phyloP scores from a whole-genome alignment of 2,329 filamentous ascomycete genomes.

The Zymoseptoria ardabiliae region DNA sequence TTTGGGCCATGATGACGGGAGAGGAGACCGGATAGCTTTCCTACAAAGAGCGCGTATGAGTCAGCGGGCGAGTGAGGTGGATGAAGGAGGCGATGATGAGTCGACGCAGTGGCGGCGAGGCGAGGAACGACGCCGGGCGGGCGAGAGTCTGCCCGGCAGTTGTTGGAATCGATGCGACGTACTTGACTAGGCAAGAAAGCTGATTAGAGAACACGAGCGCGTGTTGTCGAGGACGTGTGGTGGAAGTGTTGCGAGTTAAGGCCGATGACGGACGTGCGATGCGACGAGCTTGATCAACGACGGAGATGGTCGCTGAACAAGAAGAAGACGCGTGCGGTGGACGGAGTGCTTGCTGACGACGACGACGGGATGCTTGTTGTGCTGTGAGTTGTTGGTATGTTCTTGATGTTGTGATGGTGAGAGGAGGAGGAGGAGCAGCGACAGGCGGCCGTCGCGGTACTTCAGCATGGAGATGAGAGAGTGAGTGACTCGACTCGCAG shows the following conservation, averaged over 20 bases:
- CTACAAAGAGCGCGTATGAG: conserved; percentile 22
- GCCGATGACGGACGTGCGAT: neutral
- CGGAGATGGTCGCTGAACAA: neutral
- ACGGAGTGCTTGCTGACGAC: neutral
- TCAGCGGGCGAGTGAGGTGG: conserved; percentile 15
- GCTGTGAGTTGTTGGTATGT: neutral
- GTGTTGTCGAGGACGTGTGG: neutral
- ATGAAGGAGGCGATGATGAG: conserved; percentile 2
- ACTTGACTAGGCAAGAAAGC: conserved; percentile 31
- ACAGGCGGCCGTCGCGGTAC: neutral
- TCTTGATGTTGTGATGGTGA: neutral
- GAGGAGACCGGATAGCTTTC: conserved; percentile 27
- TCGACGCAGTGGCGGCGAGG: conserved; percentile 6
- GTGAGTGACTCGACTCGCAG: neutral
- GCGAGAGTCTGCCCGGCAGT: neutral
- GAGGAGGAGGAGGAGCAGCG: neutral
- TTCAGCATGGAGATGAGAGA: neutral
- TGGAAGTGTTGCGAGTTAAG: neutral
- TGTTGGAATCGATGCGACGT: conserved; percentile 22
- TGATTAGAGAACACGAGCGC: neutral
- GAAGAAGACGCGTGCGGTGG: neutral
- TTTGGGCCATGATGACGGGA: conserved; percentile 26
- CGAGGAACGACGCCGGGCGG: conserved; percentile 5
- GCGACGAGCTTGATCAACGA: neutral
- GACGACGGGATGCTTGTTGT: no score